Evolutionary conservation across 2,329 filamentous ascomycete genomes (phyloP).

Genomic region (Aureobasidium zeae): DNA sequence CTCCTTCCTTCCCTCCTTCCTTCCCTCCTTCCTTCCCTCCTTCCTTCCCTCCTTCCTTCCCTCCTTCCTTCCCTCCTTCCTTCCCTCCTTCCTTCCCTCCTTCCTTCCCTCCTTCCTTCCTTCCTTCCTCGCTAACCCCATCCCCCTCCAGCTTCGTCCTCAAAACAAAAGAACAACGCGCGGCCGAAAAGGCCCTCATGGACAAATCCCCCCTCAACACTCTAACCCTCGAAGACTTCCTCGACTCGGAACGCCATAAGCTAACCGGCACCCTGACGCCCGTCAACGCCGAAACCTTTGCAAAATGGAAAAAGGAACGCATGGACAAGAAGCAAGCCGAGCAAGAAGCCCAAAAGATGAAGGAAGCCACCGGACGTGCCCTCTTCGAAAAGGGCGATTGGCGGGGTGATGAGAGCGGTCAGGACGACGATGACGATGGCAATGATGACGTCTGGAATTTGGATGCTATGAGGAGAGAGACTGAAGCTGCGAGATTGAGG

Average conservation of each 20-base stretch:
- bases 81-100: background rate
- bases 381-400: constrained; percentile 97
- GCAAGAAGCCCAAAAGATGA: constrained; percentile 77
- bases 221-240: constrained; percentile 90
- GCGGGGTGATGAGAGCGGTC: constrained; percentile 82
- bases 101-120: background rate
- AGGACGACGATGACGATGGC: constrained; percentile 55
- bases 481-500: constrained; percentile 61
- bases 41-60: background rate
- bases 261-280: constrained; percentile 85
- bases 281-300: constrained; percentile 84
- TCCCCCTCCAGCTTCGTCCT: constrained; percentile 65
- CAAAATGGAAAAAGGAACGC: constrained; percentile 94
- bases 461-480: constrained; percentile 73
- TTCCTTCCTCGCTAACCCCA: background rate
- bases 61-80: background rate
- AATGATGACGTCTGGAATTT: constrained; percentile 69
- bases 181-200: constrained; percentile 87
- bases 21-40: background rate
- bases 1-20: constrained; percentile 1
- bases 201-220: constrained; percentile 94
- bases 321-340: constrained; percentile 94
- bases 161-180: constrained; percentile 95
- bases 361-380: constrained; percentile 89
- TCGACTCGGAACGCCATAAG: constrained; percentile 94